Conservation (phyloP, 805 yeast genomes). For the Naumovozyma baii region DNA sequence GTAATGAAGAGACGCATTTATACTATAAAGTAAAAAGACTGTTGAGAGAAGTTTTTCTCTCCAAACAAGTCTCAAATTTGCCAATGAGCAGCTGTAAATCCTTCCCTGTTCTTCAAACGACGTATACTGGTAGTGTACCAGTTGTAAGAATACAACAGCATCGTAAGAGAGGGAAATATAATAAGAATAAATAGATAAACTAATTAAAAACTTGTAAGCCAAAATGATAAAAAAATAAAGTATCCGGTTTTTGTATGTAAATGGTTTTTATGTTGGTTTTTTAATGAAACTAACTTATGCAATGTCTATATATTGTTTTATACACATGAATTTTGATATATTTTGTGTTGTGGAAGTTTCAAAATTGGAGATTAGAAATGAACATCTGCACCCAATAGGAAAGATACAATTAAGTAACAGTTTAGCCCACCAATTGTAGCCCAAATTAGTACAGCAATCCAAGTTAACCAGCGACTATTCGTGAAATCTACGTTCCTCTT, state of each 20-base stretch:
- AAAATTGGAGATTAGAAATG: constrained; percentile 30
- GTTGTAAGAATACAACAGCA: constrained; percentile 33
- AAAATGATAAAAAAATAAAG: no score
- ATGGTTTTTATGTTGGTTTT: no score
- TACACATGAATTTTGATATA: not conserved
- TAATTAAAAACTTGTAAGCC: no score
- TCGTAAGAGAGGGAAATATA: constrained; percentile 18
- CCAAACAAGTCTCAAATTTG: constrained; percentile 28
- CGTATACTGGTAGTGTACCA: constrained; percentile 74
- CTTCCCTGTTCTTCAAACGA: constrained; percentile 63
- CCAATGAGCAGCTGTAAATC: constrained; percentile 27
- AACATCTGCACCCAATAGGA: constrained; percentile 41
- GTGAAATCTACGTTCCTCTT: constrained; percentile 48
- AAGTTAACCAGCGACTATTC: constrained; percentile 47
- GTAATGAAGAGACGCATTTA: constrained; percentile 33
- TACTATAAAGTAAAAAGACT: constrained; percentile 38
- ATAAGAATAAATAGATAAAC: not conserved
- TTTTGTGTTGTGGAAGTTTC: no score
- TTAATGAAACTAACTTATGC: not conserved
- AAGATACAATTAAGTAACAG: constrained; percentile 51
- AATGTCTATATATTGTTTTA: not conserved
- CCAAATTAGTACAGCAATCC: constrained; percentile 55
- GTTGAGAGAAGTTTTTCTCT: constrained; percentile 36
- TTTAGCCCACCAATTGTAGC: constrained; percentile 61
- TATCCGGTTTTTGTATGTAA: no score